Evolutionary conservation across 148 eudicot genomes (phyloP), one percentile per base, ranked within the genome.

Genomic region (Chenopodium formosanum): DNA sequence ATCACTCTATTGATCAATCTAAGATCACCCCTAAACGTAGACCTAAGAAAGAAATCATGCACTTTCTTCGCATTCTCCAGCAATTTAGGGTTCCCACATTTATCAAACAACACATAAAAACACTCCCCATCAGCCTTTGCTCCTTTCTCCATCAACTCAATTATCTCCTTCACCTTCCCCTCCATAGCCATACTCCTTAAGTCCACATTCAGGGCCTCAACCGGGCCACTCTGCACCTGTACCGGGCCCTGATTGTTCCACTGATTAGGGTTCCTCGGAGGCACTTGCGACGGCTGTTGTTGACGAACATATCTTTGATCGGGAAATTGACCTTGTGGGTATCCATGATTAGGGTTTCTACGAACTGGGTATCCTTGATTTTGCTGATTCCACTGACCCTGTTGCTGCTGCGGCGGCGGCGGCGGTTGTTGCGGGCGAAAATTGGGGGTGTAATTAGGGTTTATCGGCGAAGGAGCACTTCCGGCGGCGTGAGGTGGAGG

Each of bases 111-210:
- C 60, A 86, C 83, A 70, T 78, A 80, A 65, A 94, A 94, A 66
- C 92, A 89, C 47, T 87, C 86, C 29, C 88, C 91, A 81, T 88
- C 84, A 17, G 92, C 92, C 60, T 78, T 79, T 44, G 72, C 91
- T 20, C 94, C 98, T 69, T 91, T 56, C 44, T 89, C 91, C 88
- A 94, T 56, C 78, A 80, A 72, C 79, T 91, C 94, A 72, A 92
- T 86, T 48, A 82, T 89, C 48, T 94, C 97, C 88, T 91, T 92
- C 44, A 94, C 88, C 80, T 92, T 92, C 4, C 97, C 94, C 81
- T 91, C 91, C 76, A 77, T 74, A 70, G 94, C 92, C 89, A 92
- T 82, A 76, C 82, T 81, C 89, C 87, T 84, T 60, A 92, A 86
- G 82, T 90, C 91, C 73, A 85, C 94, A 85, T 71, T 79, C 3